These are phyloP conservation scores for Suillus decipiens DNA, from an alignment of 768 basidiomycete genomes.

Conservation along the genomic window DNA sequence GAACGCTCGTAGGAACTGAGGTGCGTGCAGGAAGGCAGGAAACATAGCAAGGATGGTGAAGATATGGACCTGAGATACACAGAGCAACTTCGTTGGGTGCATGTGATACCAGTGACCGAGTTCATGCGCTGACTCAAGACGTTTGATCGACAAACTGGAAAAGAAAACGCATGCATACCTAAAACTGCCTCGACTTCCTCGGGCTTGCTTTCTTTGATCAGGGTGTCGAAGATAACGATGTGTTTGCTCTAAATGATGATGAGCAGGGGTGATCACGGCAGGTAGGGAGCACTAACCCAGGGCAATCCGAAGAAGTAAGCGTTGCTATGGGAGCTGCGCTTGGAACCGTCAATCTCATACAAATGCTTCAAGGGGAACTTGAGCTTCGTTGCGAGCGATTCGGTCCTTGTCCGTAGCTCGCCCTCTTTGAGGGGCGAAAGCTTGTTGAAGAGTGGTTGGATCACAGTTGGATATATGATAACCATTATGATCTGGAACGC, in stretches of 20 bases:
- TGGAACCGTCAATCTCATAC: slow-evolving; percentile 97
- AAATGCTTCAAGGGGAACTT: slow-evolving; percentile 93
- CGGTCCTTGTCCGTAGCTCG: slow-evolving; percentile 76
- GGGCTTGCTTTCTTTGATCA: slow-evolving; percentile 87
- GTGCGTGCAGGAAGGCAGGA: slow-evolving; percentile 86
- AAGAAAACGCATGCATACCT: slow-evolving; percentile 33
- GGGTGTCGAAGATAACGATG: slow-evolving; percentile 96
- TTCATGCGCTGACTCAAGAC: slow-evolving; percentile 68
- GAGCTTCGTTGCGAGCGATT: slow-evolving; percentile 74
- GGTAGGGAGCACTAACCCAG: slow-evolving; percentile 55
- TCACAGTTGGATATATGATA: slow-evolving; percentile 78
- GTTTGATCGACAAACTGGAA: neutral
- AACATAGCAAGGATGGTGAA: slow-evolving; percentile 85
- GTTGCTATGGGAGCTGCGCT: slow-evolving; percentile 93
- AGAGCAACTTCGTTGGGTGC: slow-evolving; percentile 88
- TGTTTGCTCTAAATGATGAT: slow-evolving; percentile 68
- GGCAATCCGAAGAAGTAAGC: slow-evolving; percentile 99
- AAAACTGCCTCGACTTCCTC: slow-evolving; percentile 98
- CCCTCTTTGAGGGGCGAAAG: slow-evolving; percentile 82
- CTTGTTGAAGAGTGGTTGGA: slow-evolving; percentile 98
- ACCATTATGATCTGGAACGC: slow-evolving; percentile 84
- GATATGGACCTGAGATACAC: slow-evolving; percentile 84
- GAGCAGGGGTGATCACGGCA: neutral
- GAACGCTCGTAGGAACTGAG: slow-evolving; percentile 77
- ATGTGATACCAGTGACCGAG: slow-evolving; percentile 95